Evolutionary conservation across 345 rosid genomes (phyloP).

Genomic region (Citrus maxima): DNA sequence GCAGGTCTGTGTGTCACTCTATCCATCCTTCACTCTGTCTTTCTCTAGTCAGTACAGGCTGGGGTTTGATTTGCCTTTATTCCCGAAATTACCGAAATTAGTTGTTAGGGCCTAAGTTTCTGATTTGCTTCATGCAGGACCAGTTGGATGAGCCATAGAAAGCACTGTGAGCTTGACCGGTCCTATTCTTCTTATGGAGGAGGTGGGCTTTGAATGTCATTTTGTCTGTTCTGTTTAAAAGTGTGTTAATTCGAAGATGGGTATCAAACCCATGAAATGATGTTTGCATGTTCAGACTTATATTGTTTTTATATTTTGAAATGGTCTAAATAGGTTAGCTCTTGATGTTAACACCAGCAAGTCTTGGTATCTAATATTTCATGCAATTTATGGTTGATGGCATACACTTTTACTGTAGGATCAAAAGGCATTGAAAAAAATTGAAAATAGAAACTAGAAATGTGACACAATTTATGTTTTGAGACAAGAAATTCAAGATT

Average conservation of each 20-base stretch:
- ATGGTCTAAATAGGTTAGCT: constrained; percentile 14
- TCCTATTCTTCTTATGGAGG: constrained; percentile 47
- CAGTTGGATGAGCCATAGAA: constrained; percentile 70
- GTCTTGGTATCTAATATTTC: neutral
- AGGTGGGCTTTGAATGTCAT: constrained; percentile 74
- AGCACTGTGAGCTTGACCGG: constrained; percentile 18
- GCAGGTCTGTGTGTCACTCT: constrained; percentile 46
- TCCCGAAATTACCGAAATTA: neutral
- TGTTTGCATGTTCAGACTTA: constrained; percentile 15
- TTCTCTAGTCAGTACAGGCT: neutral
- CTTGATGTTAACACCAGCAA: constrained; percentile 2
- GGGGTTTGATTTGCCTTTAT: neutral
- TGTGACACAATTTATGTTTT: neutral
- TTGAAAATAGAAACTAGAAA: neutral
- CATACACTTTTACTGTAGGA: neutral
- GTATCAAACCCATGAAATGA: constrained; percentile 10
- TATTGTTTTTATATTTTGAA: constrained; percentile 19
- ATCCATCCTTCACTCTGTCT: neutral
- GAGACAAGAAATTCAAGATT: neutral
- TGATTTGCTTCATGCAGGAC: constrained; percentile 44
- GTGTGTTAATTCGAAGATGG: constrained; percentile 23
- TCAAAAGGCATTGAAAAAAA: neutral
- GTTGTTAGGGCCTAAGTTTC: neutral
- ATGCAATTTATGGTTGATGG: neutral
- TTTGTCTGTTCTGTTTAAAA: constrained; percentile 28